phyloP scores from a whole-genome alignment of 2,329 filamentous ascomycete genomes.

The Cytospora piceicola region DNA sequence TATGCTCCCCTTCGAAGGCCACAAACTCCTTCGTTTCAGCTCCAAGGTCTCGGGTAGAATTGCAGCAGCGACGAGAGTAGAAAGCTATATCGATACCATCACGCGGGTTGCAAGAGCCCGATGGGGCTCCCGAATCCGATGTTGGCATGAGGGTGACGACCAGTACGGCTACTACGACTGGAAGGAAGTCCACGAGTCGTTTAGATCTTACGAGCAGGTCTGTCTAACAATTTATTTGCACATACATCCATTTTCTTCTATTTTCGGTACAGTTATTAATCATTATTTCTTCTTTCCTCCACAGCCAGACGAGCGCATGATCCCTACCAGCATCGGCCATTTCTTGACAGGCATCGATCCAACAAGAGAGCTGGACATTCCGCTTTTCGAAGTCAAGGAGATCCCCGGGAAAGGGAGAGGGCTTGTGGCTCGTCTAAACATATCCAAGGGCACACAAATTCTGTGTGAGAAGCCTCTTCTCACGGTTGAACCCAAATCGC shows the following conservation, averaged over 20 bases:
- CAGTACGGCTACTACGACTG: conserved; percentile 12
- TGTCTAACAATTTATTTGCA: neutral
- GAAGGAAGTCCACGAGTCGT: conserved; percentile 1
- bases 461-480: conserved; percentile 20
- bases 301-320: neutral
- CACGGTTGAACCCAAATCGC: neutral
- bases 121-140: conserved; percentile 4
- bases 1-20: conserved; percentile 8
- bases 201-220: conserved; percentile 13
- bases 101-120: neutral
- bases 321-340: neutral
- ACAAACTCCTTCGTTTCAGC: conserved; percentile 22
- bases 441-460: conserved; percentile 15
- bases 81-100: neutral
- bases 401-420: conserved; percentile 7
- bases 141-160: neutral
- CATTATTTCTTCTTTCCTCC: too few species aligned
- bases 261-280: neutral
- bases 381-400: conserved; percentile 9
- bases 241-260: neutral
- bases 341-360: neutral
- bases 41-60: conserved; percentile 1
- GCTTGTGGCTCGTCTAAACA: conserved; percentile 9
- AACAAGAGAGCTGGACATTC: neutral
- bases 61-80: neutral